phyloP scores from a whole-genome alignment of 805 yeast genomes.

The Wickerhamiella musiphila region DNA sequence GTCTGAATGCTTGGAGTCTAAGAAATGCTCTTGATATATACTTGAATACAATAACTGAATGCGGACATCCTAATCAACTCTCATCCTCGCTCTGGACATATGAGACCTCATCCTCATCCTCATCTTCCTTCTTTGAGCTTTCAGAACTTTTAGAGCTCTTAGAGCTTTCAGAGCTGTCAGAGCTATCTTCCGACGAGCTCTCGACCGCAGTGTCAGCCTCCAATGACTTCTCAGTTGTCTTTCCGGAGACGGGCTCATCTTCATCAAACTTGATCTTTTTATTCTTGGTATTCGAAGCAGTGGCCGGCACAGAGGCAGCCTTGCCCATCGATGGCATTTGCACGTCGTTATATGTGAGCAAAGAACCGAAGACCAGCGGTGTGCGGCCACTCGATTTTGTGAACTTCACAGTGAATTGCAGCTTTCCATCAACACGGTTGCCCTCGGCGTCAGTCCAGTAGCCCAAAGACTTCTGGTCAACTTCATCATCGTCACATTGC shows the following conservation, averaged over 20 bases:
- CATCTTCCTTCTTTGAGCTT: not conserved
- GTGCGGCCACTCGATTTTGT: conserved; percentile 57
- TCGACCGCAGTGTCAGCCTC: not conserved
- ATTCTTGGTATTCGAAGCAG: not conserved
- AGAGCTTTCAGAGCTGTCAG: too few species aligned
- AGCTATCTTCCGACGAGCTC: too few species aligned
- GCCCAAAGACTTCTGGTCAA: conserved; percentile 45
- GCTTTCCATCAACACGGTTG: conserved; percentile 62
- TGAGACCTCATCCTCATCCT: not conserved
- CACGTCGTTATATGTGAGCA: conserved; percentile 11
- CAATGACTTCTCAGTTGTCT: not conserved
- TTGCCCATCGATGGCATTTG: conserved; percentile 7
- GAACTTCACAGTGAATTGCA: conserved; percentile 49
- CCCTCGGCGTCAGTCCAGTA: conserved; percentile 74
- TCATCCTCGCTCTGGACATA: not conserved
- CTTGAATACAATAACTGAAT: too few species aligned
- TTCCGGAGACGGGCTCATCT: not conserved
- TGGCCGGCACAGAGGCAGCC: not conserved
- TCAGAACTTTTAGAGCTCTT: too few species aligned
- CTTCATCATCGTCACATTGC: conserved; percentile 41
- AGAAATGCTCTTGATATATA: too few species aligned
- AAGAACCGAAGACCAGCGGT: conserved; percentile 75
- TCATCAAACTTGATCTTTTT: not conserved
- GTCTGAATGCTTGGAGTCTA: too few species aligned
- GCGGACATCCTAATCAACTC: too few species aligned